Conservation (phyloP, 371 early-diverging fungal species). For the Mucor lusitanicus region DNA sequence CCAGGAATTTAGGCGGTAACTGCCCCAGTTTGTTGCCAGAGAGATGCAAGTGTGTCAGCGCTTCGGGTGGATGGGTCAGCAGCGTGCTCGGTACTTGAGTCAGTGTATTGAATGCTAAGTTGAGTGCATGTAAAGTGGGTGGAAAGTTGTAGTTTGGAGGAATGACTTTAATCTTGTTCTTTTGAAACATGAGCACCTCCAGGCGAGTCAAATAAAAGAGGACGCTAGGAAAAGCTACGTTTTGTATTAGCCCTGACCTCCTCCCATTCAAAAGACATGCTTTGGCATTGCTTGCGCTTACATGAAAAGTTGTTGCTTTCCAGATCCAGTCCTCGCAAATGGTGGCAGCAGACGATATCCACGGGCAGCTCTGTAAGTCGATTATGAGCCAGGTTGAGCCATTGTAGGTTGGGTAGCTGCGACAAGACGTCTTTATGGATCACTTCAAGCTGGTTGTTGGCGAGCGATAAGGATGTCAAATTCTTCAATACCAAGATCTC, state of each 20-base stretch:
- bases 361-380: conserved; percentile 43
- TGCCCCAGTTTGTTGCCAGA: conserved; percentile 56
- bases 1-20: conserved; percentile 48
- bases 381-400: conserved; percentile 38
- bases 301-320: conserved; percentile 57
- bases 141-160: conserved; percentile 33
- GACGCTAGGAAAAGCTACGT: conserved; percentile 51
- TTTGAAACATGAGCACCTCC: conserved; percentile 45
- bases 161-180: conserved; percentile 43
- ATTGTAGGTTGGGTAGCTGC: conserved; percentile 24
- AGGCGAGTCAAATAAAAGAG: conserved; percentile 39
- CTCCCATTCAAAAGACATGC: neutral
- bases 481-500: conserved; percentile 58
- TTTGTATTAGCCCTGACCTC: neutral
- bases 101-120: conserved; percentile 51
- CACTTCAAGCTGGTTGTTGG: conserved; percentile 53
- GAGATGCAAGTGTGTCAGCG: conserved; percentile 57
- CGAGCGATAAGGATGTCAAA: conserved; percentile 66
- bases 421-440: conserved; percentile 26
- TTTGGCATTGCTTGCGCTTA: conserved; percentile 1
- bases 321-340: conserved; percentile 65
- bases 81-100: conserved; percentile 50
- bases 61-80: conserved; percentile 34
- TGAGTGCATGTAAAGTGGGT: conserved; percentile 37
- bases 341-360: conserved; percentile 51